Percentiles rank a stretch among this genome's conserved stretches.
Conservation (phyloP, 192 early-diverging fungal genomes). For the Entomortierella parvispora region DNA sequence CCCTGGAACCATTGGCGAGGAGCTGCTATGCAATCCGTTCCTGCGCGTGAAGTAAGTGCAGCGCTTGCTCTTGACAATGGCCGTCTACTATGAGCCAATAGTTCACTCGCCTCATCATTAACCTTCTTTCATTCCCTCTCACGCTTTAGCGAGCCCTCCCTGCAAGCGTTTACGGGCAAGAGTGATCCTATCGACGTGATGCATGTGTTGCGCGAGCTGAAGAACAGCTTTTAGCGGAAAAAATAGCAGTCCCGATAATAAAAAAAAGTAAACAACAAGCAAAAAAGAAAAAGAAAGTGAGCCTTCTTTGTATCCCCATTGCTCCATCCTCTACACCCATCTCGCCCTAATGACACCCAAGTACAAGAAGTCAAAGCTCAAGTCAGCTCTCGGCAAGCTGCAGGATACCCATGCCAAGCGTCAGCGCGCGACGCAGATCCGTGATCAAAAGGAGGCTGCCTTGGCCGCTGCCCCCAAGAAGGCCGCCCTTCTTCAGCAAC, state of each 20-base stretch:
- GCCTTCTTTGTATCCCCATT: background rate
- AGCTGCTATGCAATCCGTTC: slow-evolving; percentile 89
- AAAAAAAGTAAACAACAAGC: too few relatives aligned
- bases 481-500: background rate
- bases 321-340: background rate
- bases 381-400: slow-evolving; percentile 31
- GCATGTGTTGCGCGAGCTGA: slow-evolving; percentile 79
- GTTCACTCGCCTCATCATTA: background rate
- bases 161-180: slow-evolving; percentile 66
- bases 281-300: too few relatives aligned
- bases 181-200: slow-evolving; percentile 80
- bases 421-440: slow-evolving; percentile 39
- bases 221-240: slow-evolving; percentile 79
- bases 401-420: slow-evolving; percentile 43
- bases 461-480: slow-evolving; percentile 17
- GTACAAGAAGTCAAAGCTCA: slow-evolving; percentile 48
- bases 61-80: background rate
- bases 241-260: too few relatives aligned
- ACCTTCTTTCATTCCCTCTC: background rate
- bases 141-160: slow-evolving; percentile 47
- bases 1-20: slow-evolving; percentile 90
- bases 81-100: too few relatives aligned
- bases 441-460: slow-evolving; percentile 40
- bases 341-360: slow-evolving; percentile 43
- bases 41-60: slow-evolving; percentile 72